A percentile compares a stretch with the other conserved stretches of the same genome.
phyloP scores from a whole-genome alignment of 2,329 filamentous ascomycete genomes.

The Arthrobotrys megalospora region DNA sequence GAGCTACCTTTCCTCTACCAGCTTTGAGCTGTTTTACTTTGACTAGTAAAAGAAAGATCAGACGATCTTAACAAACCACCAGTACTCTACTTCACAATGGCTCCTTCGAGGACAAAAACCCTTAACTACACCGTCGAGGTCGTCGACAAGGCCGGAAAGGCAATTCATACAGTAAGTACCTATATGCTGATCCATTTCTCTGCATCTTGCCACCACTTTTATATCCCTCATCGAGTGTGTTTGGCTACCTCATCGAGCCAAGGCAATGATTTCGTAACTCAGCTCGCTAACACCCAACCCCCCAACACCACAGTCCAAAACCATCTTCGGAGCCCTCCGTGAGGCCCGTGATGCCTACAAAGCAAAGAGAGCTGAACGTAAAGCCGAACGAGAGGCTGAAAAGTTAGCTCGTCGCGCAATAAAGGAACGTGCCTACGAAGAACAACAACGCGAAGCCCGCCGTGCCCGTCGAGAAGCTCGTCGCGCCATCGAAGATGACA shows the following conservation, averaged over 20 bases:
- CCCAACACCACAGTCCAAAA: slow-evolving; percentile 61
- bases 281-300: slow-evolving; percentile 26
- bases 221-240: neutral
- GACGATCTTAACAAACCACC: slow-evolving; percentile 24
- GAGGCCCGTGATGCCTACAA: slow-evolving; percentile 64
- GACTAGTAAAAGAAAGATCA: slow-evolving; percentile 30
- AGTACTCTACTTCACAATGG: slow-evolving; percentile 14
- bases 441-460: slow-evolving; percentile 60
- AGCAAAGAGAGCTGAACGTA: slow-evolving; percentile 63
- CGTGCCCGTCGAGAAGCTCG: slow-evolving; percentile 56
- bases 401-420: slow-evolving; percentile 57
- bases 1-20: slow-evolving; percentile 32
- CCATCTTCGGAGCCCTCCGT: slow-evolving; percentile 63
- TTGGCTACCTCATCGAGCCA: slow-evolving; percentile 11
- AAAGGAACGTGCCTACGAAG: slow-evolving; percentile 62
- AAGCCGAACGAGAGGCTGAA: slow-evolving; percentile 60
- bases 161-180: slow-evolving; percentile 63
- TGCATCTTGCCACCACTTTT: slow-evolving; percentile 7
- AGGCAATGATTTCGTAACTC: slow-evolving; percentile 15
- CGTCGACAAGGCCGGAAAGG: slow-evolving; percentile 63
- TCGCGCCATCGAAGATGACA: slow-evolving; percentile 55
- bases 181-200: slow-evolving; percentile 6
- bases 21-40: slow-evolving; percentile 21
- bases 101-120: slow-evolving; percentile 44
- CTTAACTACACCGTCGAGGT: slow-evolving; percentile 62